Conservation (phyloP, 306 rosid genomes). For the Mucuna pruriens region DNA sequence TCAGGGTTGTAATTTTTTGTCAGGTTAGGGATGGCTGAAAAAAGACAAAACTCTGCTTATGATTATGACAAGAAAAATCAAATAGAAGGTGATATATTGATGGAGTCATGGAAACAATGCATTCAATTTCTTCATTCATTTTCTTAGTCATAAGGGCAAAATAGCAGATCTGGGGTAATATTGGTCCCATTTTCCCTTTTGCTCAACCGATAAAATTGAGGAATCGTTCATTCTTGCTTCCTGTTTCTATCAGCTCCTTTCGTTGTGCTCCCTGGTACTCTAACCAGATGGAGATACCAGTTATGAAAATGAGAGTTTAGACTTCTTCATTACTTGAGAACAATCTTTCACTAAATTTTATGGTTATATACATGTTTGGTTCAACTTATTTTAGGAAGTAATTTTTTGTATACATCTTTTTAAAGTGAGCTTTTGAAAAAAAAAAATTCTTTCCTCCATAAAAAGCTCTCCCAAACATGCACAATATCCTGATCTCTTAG, state of each 20-base stretch:
- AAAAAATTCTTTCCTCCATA: background rate
- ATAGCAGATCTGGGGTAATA: background rate
- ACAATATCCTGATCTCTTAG: background rate
- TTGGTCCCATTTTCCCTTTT: background rate
- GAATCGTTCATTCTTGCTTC: background rate
- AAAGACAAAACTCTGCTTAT: background rate
- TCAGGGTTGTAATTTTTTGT: background rate
- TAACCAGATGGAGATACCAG: background rate
- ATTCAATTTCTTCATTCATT: slow-evolving; percentile 2
- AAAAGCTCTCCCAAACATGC: background rate
- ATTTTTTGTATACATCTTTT: background rate
- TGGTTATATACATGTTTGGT: background rate
- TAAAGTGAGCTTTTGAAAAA: too few species aligned
- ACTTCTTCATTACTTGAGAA: background rate
- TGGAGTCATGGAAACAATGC: background rate
- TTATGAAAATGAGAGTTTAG: background rate
- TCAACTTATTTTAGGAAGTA: background rate
- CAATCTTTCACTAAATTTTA: background rate
- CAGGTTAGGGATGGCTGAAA: background rate
- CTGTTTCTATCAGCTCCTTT: background rate
- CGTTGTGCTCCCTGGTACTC: background rate
- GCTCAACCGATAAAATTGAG: background rate
- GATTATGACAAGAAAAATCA: background rate
- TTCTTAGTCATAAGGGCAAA: background rate
- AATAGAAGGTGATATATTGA: background rate